Base-by-base conservation (phyloP, 2,329 filamentous ascomycete species). In the Eutypa lata region DNA sequence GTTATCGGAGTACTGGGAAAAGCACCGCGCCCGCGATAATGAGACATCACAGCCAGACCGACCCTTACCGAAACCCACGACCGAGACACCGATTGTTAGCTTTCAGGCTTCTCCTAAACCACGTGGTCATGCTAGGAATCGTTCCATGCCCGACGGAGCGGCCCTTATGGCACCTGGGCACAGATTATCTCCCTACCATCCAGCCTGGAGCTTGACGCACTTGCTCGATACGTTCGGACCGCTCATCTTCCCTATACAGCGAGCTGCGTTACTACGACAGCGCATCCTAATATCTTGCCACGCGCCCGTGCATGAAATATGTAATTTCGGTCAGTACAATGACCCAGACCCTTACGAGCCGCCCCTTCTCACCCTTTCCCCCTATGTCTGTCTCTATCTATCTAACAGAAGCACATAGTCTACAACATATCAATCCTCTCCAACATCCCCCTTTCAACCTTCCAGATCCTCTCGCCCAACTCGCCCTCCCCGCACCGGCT, bases 361-460 rank as follows among this genome's bases (percentile, higher is more conserved):
- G 3, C 35, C 31, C 3, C 14, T 14, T 38, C 35, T 14, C 35
- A 38, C n/a, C 35, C n/a, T 14, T 16, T 16, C 35, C 4, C 7
- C 13, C 13, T 38, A 4, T 6, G 5, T 18, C n/a, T 14, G 4
- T 16, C 35, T 38, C 18, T n/a, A 18, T 22, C 35, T 8, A 28
- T 45, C 51, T 65, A 49, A 71, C 63, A 35, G 14, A 28, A 7
- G 21, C 11, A n/a, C 19, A 18, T 57, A 93, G 94, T 97, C 57
- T 99, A 97, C 73, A 86, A 94, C 68, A 82, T 97, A 49, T 97
- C 93, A n/a, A 81, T 97, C 50, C 78, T 99, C 33, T 91, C 92
- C 44, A 96, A 91, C 61, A 87, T 97, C 43, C 91, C 94, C 26
- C 79, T 87, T 37, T 84, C 88, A 28, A 81, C 91, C 43, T 78